Evolutionary conservation across 2,329 filamentous ascomycete genomes (phyloP).

Genomic region (Endoconidiophora polonica): DNA sequence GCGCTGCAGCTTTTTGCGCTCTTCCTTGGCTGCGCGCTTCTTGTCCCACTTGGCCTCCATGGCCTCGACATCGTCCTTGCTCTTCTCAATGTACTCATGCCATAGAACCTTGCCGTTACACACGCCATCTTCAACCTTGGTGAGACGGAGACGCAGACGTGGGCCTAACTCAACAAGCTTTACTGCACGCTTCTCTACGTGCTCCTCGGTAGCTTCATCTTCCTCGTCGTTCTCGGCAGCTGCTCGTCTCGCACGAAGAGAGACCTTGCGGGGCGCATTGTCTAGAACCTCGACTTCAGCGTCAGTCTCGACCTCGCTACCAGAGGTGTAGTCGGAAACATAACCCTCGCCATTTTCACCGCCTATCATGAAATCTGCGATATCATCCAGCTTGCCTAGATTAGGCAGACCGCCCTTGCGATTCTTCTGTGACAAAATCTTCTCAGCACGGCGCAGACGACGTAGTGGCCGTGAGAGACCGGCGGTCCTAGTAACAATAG

Average conservation of each 20-base stretch:
- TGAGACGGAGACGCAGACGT: constrained; percentile 71
- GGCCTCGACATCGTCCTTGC: constrained; percentile 55
- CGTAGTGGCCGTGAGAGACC: constrained; percentile 73
- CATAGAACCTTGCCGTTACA: constrained; percentile 87
- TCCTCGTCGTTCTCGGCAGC: constrained; percentile 24
- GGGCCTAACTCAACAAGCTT: constrained; percentile 88
- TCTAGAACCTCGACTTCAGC: constrained; percentile 80
- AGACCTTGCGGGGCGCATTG: constrained; percentile 43
- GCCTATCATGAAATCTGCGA: constrained; percentile 86
- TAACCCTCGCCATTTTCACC: constrained; percentile 64
- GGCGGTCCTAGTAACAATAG: constrained; percentile 76
- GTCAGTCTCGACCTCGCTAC: constrained; percentile 85
- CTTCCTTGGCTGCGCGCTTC: constrained; percentile 64
- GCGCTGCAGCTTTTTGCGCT: constrained; percentile 63
- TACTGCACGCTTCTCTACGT: constrained; percentile 70
- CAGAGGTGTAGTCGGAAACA: constrained; percentile 68
- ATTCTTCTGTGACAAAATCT: constrained; percentile 45
- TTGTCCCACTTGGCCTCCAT: constrained; percentile 73
- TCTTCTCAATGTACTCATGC: constrained; percentile 90
- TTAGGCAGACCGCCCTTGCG: constrained; percentile 58
- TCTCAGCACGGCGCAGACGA: constrained; percentile 71
- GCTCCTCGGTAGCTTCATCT: constrained; percentile 22
- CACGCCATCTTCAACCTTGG: constrained; percentile 90
- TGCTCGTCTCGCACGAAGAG: constrained; percentile 22
- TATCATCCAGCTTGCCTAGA: constrained; percentile 77